Base-by-base conservation (phyloP, 2,329 filamentous ascomycete genomes). In the Neopestalotiopsis rosae region DNA sequence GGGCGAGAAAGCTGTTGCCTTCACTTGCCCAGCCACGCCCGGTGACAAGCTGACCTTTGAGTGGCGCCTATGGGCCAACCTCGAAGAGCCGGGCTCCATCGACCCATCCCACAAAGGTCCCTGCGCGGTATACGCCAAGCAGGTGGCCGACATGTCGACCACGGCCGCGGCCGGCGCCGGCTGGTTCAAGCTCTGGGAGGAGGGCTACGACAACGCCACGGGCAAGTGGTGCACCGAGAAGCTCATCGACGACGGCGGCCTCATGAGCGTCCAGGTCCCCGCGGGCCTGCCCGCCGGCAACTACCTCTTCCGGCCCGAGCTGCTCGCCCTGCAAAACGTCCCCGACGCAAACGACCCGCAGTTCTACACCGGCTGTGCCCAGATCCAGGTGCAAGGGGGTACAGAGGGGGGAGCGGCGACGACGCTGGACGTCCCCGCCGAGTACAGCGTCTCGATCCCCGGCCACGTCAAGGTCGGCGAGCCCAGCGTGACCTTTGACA, bases 171-270 rank as follows among this genome's bases (percentile, higher is more conserved):
- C 85, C 30, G 91, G 92, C 4, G 81, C 84, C 65, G 92, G 92
- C 52, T 95, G 92, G 92, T 92, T 94, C 85, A 94, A 94, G 85
- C 88, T 94, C 76, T 93, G 87, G 84, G 87, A 92, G 69, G 86
- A 91, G 65, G 91, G 90, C 61, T 93, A 92, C 79, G 85, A 92
- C 73, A 77, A 81, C 5, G 73, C 77, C 5, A 82, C 83, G 1
- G 78, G 82, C 34, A 82, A 88, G 76, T 94, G 92, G 91, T 94
- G 92, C 79, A 91, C 90, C 3, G 88, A 93, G 75, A 89, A 88
- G 70, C 83, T 94, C 69, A 91, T 91, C 69, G 84, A 81, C 67
- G 89, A 89, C 79, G 84, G 89, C 28, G 91, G 91, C 14, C 82
- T 90, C 24, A 81, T 94, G 13, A 89, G 88, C 4, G 85, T 92